These are phyloP conservation scores for Euryodendron excelsum DNA, from an alignment of 148 eudicot genomes.

Conservation along the genomic window DNA sequence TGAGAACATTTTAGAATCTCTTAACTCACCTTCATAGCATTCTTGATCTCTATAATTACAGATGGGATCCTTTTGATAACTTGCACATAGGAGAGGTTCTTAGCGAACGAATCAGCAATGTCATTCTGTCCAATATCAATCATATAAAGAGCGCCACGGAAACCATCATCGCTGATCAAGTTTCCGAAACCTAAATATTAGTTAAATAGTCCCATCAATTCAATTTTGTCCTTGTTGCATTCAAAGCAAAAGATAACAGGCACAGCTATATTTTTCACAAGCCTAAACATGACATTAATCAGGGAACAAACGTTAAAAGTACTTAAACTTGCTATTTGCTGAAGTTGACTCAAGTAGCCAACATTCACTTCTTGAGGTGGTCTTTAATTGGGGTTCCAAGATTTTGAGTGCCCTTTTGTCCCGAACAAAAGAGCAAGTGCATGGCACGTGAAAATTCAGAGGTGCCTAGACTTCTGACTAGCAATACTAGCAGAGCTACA, in stretches of 20 bases:
- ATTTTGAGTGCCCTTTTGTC: no score
- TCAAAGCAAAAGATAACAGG: not conserved
- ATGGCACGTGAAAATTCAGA: not conserved
- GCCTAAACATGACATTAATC: not conserved
- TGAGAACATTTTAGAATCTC: no score
- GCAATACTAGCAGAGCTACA: not conserved
- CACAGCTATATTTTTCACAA: not conserved
- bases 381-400: no score
- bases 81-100: constrained; percentile 58
- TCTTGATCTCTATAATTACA: constrained; percentile 61
- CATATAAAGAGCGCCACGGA: constrained; percentile 69
- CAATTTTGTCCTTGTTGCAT: not conserved
- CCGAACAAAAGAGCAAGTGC: not conserved
- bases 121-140: constrained; percentile 96
- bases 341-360: not conserved
- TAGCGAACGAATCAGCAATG: constrained; percentile 65
- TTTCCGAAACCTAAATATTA: constrained; percentile 38
- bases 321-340: not conserved
- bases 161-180: constrained; percentile 44
- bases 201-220: not conserved
- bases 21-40: constrained; percentile 70
- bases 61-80: constrained; percentile 70
- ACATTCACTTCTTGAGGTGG: not conserved
- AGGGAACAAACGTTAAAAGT: not conserved
- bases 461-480: not conserved